Base-by-base conservation (phyloP, 345 rosid species). In the Geranium brycei region DNA sequence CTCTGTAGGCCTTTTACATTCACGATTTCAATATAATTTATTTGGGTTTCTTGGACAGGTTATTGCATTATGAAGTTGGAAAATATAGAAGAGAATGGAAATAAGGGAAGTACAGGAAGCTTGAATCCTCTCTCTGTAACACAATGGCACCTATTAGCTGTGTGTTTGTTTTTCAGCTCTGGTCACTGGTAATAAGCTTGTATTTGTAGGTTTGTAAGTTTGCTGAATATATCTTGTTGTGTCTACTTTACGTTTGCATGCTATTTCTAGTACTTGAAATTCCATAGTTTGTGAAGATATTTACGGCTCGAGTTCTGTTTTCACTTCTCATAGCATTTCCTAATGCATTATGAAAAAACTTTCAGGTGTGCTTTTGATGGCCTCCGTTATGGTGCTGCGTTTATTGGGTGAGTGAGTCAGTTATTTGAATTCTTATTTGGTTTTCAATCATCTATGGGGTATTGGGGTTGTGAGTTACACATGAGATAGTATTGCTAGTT, bases 331-430 rank as follows among this genome's bases (percentile, higher is more conserved):
- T 23, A 23, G 14, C 23, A 19, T n/a, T 16, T 51, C 31, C 7
- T 18, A 13, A 7, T 31, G 13, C 32, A 19, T 35, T 35, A 4
- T 35, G 41, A 23, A 23, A 38, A 38, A 38, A 38, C 11, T 47
- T 69, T 68, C 79, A 84, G 93, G 98, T 92, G 98, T 67, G 91
- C 98, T 69, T 92, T 92, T 64, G 98, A 89, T 78, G 98, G 98
- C 68, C 91, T 92, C 58, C 89, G 88, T 12, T 92, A 89, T 60
- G 91, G 95, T 68, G 88, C 98, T 70, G 98, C 98, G 58, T 92
- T 92, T 82, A 73, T 84, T 47, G 98, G 98, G 98, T 92, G 76
- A 75, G 98, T 92, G 76, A 75, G 95, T 74, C 68, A 51, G 10
- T 14, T 28, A 10, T 56, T 17, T 51, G 62, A 19, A 30, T 55